These are phyloP conservation scores for Lentinula lateritia DNA, from an alignment of 768 basidiomycete species.

Conservation along the genomic window DNA sequence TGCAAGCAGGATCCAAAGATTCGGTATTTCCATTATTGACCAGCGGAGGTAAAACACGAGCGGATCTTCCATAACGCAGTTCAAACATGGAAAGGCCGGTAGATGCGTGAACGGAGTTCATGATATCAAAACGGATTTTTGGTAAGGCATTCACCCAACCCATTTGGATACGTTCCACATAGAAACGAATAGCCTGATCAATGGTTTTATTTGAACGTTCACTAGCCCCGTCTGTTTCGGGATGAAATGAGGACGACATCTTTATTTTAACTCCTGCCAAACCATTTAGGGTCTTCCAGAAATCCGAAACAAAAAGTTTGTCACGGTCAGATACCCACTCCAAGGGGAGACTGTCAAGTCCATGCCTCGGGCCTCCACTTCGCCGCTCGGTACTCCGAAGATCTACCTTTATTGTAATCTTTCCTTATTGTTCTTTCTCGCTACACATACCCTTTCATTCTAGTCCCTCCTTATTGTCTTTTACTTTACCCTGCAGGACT, in stretches of 20 bases:
- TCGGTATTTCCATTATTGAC: too few species aligned
- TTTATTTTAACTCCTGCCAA: too few species aligned
- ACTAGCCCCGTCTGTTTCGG: slow-evolving; percentile 28
- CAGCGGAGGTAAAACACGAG: slow-evolving; percentile 19
- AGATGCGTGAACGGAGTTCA: slow-evolving; percentile 23
- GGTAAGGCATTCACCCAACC: slow-evolving; percentile 25
- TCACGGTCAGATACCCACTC: slow-evolving; percentile 23
- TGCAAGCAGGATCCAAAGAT: too few species aligned
- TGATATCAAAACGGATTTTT: slow-evolving; percentile 23
- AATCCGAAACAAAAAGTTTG: slow-evolving; percentile 17
- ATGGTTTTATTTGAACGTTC: slow-evolving; percentile 27
- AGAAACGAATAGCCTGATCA: slow-evolving; percentile 20
- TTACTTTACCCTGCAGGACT: too few species aligned
- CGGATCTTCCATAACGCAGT: slow-evolving; percentile 16
- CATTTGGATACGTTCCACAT: slow-evolving; percentile 23
- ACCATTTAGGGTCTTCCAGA: slow-evolving; percentile 20
- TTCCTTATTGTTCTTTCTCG: too few species aligned
- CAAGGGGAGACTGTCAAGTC: too few species aligned
- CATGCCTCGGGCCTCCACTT: too few species aligned
- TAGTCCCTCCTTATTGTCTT: too few species aligned
- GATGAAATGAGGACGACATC: slow-evolving; percentile 25
- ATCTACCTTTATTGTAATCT: too few species aligned
- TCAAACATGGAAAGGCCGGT: slow-evolving; percentile 28
- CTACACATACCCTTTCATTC: too few species aligned
- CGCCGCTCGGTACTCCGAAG: too few species aligned